A percentile compares a stretch with the other conserved stretches of the same genome.
Evolutionary conservation across 2,329 filamentous ascomycete species (phyloP).

Genomic region (Colletotrichum viniferum): DNA sequence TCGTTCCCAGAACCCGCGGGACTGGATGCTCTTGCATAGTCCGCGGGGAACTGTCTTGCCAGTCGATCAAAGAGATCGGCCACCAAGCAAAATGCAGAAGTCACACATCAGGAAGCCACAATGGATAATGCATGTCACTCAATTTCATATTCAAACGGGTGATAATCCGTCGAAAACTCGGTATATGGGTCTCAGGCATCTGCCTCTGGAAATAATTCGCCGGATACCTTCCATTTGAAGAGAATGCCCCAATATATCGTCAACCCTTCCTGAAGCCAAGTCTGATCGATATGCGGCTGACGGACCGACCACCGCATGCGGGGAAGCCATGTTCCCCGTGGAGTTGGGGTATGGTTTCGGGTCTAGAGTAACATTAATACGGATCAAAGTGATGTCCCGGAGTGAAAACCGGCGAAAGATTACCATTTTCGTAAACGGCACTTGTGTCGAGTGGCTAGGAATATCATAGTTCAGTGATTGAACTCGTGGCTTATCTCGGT

Average conservation of each 20-base stretch:
- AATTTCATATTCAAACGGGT: background rate
- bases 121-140: background rate
- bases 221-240: background rate
- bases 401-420: background rate
- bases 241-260: background rate
- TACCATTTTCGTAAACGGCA: background rate
- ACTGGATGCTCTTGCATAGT: background rate
- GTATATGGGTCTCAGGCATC: background rate
- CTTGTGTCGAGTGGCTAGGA: background rate
- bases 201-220: background rate
- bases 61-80: background rate
- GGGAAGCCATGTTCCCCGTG: background rate
- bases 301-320: background rate
- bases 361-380: background rate
- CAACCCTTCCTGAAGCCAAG: background rate
- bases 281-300: background rate
- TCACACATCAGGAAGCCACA: background rate
- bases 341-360: background rate
- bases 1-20: background rate
- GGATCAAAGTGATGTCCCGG: background rate
- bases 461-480: background rate
- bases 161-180: background rate
- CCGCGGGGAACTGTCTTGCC: background rate
- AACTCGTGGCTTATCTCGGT: background rate
- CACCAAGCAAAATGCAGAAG: background rate